These are phyloP conservation scores for Globisporangium iwayamae DNA, from an alignment of 352 stramenopile genomes.

Conservation along the genomic window DNA sequence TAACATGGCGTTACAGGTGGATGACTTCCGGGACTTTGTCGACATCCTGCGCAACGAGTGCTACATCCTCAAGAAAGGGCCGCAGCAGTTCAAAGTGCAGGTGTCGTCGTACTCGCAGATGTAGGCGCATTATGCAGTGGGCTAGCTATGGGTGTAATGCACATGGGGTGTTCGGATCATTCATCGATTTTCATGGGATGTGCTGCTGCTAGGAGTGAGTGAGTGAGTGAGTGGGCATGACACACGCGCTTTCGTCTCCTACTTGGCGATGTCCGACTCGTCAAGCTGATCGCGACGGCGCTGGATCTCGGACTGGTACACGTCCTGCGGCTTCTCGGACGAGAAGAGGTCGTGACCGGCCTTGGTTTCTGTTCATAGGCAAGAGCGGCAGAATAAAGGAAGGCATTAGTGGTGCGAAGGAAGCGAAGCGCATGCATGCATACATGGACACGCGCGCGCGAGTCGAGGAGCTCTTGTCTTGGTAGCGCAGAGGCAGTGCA, in stretches of 20 bases:
- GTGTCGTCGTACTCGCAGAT: slow-evolving; percentile 44
- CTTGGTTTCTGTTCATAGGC: slow-evolving; percentile 52
- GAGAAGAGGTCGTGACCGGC: slow-evolving; percentile 83
- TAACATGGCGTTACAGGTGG: slow-evolving; percentile 69
- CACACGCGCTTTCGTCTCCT: background rate
- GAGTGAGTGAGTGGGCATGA: background rate
- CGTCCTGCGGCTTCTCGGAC: slow-evolving; percentile 76
- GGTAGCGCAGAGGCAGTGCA: background rate
- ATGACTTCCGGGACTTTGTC: slow-evolving; percentile 82
- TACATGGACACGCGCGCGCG: background rate
- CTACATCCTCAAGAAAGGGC: slow-evolving; percentile 83
- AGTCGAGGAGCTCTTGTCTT: background rate
- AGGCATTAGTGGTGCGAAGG: slow-evolving; percentile 1
- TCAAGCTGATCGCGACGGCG: slow-evolving; percentile 65
- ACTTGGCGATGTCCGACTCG: slow-evolving; percentile 28
- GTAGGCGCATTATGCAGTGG: background rate
- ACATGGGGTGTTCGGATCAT: background rate
- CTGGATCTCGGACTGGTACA: slow-evolving; percentile 69
- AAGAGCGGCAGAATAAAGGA: background rate
- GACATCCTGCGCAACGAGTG: slow-evolving; percentile 86
- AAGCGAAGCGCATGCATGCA: background rate
- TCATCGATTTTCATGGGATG: background rate
- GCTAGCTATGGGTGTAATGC: background rate
- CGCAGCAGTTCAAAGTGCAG: slow-evolving; percentile 75
- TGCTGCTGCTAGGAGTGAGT: background rate